Conservation (phyloP, 2,329 filamentous ascomycete species). For the Clarireedia monteithiana region DNA sequence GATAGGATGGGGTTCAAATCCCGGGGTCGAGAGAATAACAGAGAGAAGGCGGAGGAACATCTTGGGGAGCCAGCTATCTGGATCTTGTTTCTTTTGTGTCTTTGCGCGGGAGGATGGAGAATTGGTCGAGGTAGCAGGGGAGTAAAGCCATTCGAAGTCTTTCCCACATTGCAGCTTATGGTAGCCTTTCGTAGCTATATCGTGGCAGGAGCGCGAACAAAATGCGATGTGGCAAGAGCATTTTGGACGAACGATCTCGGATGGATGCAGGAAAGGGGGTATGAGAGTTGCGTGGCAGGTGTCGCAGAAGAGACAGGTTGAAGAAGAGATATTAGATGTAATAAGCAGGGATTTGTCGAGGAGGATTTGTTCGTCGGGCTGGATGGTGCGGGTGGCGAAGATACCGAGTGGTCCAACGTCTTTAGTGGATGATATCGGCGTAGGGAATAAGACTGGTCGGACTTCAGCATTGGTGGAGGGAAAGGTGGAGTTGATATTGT, state of each 20-base stretch:
- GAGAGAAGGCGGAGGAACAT: slow-evolving; percentile 20
- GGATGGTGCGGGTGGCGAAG: slow-evolving; percentile 22
- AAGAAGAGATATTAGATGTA: slow-evolving; percentile 13
- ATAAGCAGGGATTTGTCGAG: slow-evolving; percentile 16
- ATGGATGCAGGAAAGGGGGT: slow-evolving; percentile 9
- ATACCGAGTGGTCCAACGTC: slow-evolving; percentile 24
- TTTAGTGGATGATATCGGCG: too few relatives aligned
- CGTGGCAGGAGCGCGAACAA: slow-evolving; percentile 20
- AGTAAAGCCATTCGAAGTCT: slow-evolving; percentile 20
- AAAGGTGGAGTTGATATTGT: slow-evolving; percentile 16
- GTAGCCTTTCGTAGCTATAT: slow-evolving; percentile 16
- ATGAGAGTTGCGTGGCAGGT: slow-evolving; percentile 19
- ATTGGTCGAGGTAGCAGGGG: neutral
- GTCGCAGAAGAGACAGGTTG: slow-evolving; percentile 18
- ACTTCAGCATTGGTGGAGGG: slow-evolving; percentile 9
- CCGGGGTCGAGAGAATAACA: slow-evolving; percentile 17
- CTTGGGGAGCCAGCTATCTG: slow-evolving; percentile 14
- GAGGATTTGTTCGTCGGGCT: slow-evolving; percentile 19
- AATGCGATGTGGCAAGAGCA: slow-evolving; percentile 21
- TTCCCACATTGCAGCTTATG: slow-evolving; percentile 22
- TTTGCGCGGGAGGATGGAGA: too few relatives aligned
- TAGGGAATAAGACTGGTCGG: slow-evolving; percentile 14
- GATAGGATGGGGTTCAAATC: neutral
- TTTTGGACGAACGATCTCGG: slow-evolving; percentile 1
- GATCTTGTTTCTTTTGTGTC: neutral